Percentiles rank a stretch among this genome's conserved stretches.
phyloP scores from a whole-genome alignment of 2,329 filamentous ascomycete genomes.

The Cercospora berteroae region DNA sequence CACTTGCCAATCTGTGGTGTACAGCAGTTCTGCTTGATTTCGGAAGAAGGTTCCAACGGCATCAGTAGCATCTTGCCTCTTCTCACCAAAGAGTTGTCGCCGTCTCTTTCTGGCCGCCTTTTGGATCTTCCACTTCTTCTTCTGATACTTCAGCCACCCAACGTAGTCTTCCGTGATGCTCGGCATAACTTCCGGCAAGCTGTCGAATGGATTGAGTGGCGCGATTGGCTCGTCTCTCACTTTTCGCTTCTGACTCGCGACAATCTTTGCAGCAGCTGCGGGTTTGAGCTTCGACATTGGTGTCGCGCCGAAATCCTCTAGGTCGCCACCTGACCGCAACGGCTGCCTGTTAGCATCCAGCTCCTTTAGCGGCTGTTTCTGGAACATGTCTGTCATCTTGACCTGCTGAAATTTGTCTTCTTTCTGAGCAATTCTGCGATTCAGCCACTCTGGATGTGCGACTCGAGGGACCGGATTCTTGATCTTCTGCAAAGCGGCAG shows the following conservation, averaged over 20 bases:
- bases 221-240: constrained; percentile 43
- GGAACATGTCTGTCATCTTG: constrained; percentile 94
- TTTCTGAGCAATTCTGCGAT: constrained; percentile 87
- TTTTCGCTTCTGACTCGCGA: constrained; percentile 49
- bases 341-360: constrained; percentile 63
- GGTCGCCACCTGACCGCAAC: constrained; percentile 55
- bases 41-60: constrained; percentile 73
- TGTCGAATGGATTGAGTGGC: constrained; percentile 73
- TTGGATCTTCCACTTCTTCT: constrained; percentile 98
- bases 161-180: constrained; percentile 80
- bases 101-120: constrained; percentile 82
- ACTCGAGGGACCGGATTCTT: constrained; percentile 92
- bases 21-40: constrained; percentile 86
- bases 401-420: constrained; percentile 98
- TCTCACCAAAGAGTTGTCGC: constrained; percentile 89
- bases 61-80: constrained; percentile 60
- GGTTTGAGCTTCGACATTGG: constrained; percentile 47
- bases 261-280: constrained; percentile 38
- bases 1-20: constrained; percentile 92
- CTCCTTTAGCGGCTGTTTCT: constrained; percentile 68
- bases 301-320: constrained; percentile 48
- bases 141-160: constrained; percentile 89
- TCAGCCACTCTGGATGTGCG: constrained; percentile 93
- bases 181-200: constrained; percentile 80
- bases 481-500: constrained; percentile 91